These are phyloP conservation scores for Saccharomyces hybrid DNA, from an alignment of 1,139 yeast genomes.

Conservation along the genomic window DNA sequence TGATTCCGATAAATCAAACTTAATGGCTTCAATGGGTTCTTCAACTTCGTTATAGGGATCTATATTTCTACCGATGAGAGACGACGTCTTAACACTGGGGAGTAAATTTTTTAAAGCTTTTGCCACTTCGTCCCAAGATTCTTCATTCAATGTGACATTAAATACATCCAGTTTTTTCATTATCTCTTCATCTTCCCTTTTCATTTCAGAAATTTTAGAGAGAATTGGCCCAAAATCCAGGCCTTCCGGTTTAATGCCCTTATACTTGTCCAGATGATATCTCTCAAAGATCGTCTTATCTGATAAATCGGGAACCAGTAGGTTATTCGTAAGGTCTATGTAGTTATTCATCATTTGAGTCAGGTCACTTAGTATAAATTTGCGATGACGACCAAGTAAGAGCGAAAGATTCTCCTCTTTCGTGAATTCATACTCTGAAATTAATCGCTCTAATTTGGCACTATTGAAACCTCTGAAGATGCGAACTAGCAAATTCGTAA, in stretches of 20 bases:
- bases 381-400: constrained; percentile 33
- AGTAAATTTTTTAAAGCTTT: constrained; percentile 18
- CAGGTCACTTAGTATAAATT: constrained; percentile 12
- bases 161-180: constrained; percentile 23
- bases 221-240: constrained; percentile 12
- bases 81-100: constrained; percentile 25
- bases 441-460: constrained; percentile 48
- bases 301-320: not conserved
- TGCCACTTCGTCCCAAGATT: constrained; percentile 28
- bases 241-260: not conserved
- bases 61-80: constrained; percentile 22
- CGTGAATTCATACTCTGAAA: constrained; percentile 56
- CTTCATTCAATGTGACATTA: constrained; percentile 17
- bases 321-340: not conserved
- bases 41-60: constrained; percentile 49
- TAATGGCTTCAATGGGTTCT: constrained; percentile 40
- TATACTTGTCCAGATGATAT: not conserved
- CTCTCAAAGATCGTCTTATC: constrained; percentile 2
- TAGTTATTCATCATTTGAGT: constrained; percentile 7
- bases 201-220: constrained; percentile 20
- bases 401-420: constrained; percentile 43
- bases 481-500: constrained; percentile 43
- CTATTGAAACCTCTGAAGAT: constrained; percentile 44
- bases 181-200: constrained; percentile 25
- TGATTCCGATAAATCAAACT: constrained; percentile 9